A percentile compares a stretch with the other conserved stretches of the same genome.
These are phyloP conservation scores for Taphrina wiesneri DNA, from an alignment of 1,139 yeast species.

Conservation along the genomic window DNA sequence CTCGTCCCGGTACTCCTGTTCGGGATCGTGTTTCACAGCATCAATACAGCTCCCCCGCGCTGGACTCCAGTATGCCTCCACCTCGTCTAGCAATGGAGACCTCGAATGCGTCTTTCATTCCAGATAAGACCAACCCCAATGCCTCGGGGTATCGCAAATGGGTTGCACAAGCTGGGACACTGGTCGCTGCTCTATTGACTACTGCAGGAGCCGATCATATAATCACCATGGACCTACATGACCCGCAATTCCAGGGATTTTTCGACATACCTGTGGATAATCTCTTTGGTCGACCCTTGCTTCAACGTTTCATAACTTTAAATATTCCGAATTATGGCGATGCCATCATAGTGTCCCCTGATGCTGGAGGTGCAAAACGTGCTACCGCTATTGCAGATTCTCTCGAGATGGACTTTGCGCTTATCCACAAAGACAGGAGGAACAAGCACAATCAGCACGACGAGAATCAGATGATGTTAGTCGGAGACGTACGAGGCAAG, in stretches of 20 bases:
- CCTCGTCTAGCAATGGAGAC: constrained; percentile 12
- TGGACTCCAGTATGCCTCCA: not conserved
- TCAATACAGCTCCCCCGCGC: not conserved
- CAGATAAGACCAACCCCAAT: constrained; percentile 44
- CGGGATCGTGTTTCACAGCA: constrained; percentile 30
- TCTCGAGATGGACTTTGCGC: constrained; percentile 87
- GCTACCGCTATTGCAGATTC: constrained; percentile 95
- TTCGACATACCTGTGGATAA: constrained; percentile 96
- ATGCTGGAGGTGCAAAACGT: constrained; percentile 98
- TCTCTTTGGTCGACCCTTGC: constrained; percentile 92
- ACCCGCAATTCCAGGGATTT: constrained; percentile 96
- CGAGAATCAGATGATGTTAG: constrained; percentile 91
- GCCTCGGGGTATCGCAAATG: constrained; percentile 79
- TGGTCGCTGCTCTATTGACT: constrained; percentile 77
- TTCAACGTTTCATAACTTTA: constrained; percentile 80
- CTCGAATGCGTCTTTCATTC: constrained; percentile 34
- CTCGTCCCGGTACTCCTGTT: constrained; percentile 50
- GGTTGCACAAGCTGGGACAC: constrained; percentile 93
- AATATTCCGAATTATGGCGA: constrained; percentile 62
- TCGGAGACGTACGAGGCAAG: constrained; percentile 89
- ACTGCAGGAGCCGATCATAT: constrained; percentile 97
- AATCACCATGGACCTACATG: constrained; percentile 96
- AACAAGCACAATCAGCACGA: constrained; percentile 54
- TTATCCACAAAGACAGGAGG: constrained; percentile 87
- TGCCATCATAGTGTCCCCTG: constrained; percentile 90